phyloP scores from a whole-genome alignment of 2,329 filamentous ascomycete species.

The Rugonectria rugulosa region DNA sequence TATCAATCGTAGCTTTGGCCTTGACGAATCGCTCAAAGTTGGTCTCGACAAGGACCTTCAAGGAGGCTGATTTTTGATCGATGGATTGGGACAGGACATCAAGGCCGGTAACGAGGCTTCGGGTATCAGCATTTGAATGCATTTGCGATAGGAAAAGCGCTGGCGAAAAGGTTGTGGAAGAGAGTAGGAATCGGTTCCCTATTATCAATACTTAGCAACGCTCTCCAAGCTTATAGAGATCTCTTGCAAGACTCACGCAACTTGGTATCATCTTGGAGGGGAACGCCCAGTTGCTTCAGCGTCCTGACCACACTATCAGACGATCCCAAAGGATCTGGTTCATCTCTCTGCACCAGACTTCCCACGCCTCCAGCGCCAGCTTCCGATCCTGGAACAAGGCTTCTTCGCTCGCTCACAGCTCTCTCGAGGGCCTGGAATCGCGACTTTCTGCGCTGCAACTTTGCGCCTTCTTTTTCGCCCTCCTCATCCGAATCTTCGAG shows the following conservation, averaged over 20 bases:
- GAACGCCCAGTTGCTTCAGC: slow-evolving; percentile 77
- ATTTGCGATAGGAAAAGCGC: slow-evolving; percentile 91
- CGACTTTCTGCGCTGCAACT: slow-evolving; percentile 70
- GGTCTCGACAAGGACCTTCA: slow-evolving; percentile 95
- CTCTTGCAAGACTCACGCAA: slow-evolving; percentile 66
- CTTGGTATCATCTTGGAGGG: slow-evolving; percentile 83
- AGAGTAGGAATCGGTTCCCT: slow-evolving; percentile 93
- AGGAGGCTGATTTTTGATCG: slow-evolving; percentile 94
- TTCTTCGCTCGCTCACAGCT: slow-evolving; percentile 72
- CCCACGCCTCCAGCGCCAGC: slow-evolving; percentile 71
- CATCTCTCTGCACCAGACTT: slow-evolving; percentile 87
- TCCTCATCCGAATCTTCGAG: slow-evolving; percentile 71
- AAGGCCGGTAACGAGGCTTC: slow-evolving; percentile 80
- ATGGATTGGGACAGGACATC: slow-evolving; percentile 90
- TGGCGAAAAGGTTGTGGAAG: slow-evolving; percentile 94
- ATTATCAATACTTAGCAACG: slow-evolving; percentile 28
- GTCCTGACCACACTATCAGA: slow-evolving; percentile 86
- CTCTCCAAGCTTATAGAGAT: slow-evolving; percentile 3
- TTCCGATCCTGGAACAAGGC: slow-evolving; percentile 72
- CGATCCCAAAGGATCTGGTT: slow-evolving; percentile 89
- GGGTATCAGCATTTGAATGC: slow-evolving; percentile 85
- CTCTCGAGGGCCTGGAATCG: slow-evolving; percentile 86
- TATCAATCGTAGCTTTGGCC: slow-evolving; percentile 97
- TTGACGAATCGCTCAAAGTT: slow-evolving; percentile 99
- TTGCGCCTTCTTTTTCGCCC: slow-evolving; percentile 57